phyloP scores from a whole-genome alignment of 2,329 filamentous ascomycete genomes.

The Penicillium sp. region DNA sequence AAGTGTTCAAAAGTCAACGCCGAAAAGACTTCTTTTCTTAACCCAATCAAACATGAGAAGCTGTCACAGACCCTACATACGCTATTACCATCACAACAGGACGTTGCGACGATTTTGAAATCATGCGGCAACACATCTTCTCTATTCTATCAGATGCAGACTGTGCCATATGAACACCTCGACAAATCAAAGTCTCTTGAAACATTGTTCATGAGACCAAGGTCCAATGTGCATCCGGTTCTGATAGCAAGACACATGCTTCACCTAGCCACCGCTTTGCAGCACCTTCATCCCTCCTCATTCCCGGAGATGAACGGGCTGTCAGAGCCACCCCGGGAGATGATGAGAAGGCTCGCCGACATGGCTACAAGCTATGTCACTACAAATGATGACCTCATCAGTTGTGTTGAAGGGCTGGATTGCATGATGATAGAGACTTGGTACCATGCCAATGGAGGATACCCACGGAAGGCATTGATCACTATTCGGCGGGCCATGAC shows the following conservation, averaged over 20 bases:
- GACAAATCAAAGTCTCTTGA: conserved; percentile 24
- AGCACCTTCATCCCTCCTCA: conserved; percentile 47
- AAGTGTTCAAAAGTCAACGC: neutral
- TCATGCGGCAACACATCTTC: conserved; percentile 38
- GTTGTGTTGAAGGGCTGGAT: conserved; percentile 47
- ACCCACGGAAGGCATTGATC: conserved; percentile 47
- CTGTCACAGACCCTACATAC: conserved; percentile 40
- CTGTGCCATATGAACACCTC: conserved; percentile 36
- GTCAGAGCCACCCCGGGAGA: conserved; percentile 24
- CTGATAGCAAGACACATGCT: conserved; percentile 55
- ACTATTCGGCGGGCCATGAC: conserved; percentile 44
- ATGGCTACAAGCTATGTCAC: conserved; percentile 40
- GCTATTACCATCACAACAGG: conserved; percentile 45
- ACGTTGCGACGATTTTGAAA: conserved; percentile 44
- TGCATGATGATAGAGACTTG: conserved; percentile 49
- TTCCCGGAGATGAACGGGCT: conserved; percentile 18
- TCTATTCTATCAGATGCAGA: conserved; percentile 45
- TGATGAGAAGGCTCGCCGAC: conserved; percentile 37
- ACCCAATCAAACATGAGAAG: conserved; percentile 23
- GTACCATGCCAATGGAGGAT: conserved; percentile 46
- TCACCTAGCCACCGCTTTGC: conserved; percentile 52
- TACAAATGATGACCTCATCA: conserved; percentile 44
- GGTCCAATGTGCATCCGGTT: conserved; percentile 50
- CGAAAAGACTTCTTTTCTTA: too few relatives aligned
- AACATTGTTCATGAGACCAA: conserved; percentile 31